Percentiles rank a stretch among this genome's conserved stretches.
These are phyloP conservation scores for Cutaneotrichosporon spelunceum DNA, from an alignment of 1,284 basidiomycete genomes.

Conservation along the genomic window DNA sequence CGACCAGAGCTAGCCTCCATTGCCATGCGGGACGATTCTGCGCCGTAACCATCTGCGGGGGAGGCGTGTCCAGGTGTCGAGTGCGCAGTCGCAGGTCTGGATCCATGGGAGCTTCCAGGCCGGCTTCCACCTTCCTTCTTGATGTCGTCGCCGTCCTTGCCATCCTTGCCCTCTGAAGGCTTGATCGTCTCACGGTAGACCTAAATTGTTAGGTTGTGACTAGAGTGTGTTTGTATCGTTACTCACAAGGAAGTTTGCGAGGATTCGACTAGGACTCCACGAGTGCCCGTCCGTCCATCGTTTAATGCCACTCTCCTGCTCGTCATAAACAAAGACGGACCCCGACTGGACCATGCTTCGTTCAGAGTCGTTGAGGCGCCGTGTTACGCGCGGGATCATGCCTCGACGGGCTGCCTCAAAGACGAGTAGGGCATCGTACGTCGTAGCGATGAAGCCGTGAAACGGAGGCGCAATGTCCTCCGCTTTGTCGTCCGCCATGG, in stretches of 20 bases:
- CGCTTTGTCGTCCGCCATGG: slow-evolving; percentile 24
- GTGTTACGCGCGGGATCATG: slow-evolving; percentile 87
- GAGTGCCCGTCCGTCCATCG: slow-evolving; percentile 97
- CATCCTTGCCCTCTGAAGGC: slow-evolving; percentile 38
- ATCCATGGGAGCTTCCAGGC: slow-evolving; percentile 16
- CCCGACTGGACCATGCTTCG: slow-evolving; percentile 89
- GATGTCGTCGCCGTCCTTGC: slow-evolving; percentile 17
- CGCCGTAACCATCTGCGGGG: slow-evolving; percentile 12
- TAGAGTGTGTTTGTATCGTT: neutral
- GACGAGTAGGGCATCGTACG: slow-evolving; percentile 89
- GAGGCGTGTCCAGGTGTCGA: slow-evolving; percentile 21
- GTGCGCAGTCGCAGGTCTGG: slow-evolving; percentile 18
- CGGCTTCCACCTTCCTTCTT: slow-evolving; percentile 20
- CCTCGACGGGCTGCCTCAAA: slow-evolving; percentile 89
- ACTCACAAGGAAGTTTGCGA: slow-evolving; percentile 81
- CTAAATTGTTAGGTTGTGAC: slow-evolving; percentile 22
- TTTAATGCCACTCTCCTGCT: slow-evolving; percentile 95
- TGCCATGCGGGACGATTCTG: slow-evolving; percentile 25
- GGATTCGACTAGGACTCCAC: slow-evolving; percentile 66
- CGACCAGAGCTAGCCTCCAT: slow-evolving; percentile 16
- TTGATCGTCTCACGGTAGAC: slow-evolving; percentile 91
- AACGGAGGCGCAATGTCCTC: slow-evolving; percentile 62
- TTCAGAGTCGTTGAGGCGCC: slow-evolving; percentile 87
- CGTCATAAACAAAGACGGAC: slow-evolving; percentile 95
- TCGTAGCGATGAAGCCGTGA: slow-evolving; percentile 90